Evolutionary conservation across 2,329 filamentous ascomycete species (phyloP), one percentile per base, ranked within the genome.

Genomic region (Metarhizium humberi): DNA sequence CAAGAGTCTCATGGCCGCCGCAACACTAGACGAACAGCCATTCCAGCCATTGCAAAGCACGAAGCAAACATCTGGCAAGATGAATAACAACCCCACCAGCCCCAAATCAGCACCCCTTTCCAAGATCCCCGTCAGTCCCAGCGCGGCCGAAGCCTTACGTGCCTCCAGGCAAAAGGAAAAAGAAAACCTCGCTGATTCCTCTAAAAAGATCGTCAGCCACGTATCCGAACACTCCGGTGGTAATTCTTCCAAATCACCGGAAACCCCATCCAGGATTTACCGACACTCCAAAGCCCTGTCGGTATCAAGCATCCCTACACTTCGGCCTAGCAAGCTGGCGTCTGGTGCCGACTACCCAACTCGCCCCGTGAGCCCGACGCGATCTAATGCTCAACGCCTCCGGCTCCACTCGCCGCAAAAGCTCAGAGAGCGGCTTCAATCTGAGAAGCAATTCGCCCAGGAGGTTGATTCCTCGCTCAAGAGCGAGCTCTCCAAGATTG

Each of bases 401-500:
- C 84, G 87, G 11, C 77, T 89, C 11, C 85, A 89, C 58, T 86
- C 82, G 14, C 79, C 85, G 0, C 86, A 87, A 62, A 92, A 88
- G 67, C 75, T 92, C 20, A 87, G 92, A 18, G 92, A 96, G 72
- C 86, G 92, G 38, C 78, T 96, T 0, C 87, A 92, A 63, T 85
- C 82, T 50, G 91, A 96, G 68, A 90, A 91, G 69, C 84, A 81
- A 55, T 81, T 85, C 0, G 82, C 92, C 16, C 82, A 84, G 5
- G 82, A 85, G 8, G 84, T 86, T 0, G 88, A 92, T 58, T 77
- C 79, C 3, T 80, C 80, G 3, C 71, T 96, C 14, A 83, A 87
- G 67, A 81, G 83, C 4, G 92, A 96, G 67, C 75, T 96, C 8
- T 82, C 82, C 52, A 86, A 87, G 60, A 92, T 96, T 62, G 82